Percentiles rank a stretch among this genome's conserved stretches.
These are phyloP conservation scores for Dothiorella sarmentorum DNA, from an alignment of 2,329 filamentous ascomycete genomes.

Conservation along the genomic window DNA sequence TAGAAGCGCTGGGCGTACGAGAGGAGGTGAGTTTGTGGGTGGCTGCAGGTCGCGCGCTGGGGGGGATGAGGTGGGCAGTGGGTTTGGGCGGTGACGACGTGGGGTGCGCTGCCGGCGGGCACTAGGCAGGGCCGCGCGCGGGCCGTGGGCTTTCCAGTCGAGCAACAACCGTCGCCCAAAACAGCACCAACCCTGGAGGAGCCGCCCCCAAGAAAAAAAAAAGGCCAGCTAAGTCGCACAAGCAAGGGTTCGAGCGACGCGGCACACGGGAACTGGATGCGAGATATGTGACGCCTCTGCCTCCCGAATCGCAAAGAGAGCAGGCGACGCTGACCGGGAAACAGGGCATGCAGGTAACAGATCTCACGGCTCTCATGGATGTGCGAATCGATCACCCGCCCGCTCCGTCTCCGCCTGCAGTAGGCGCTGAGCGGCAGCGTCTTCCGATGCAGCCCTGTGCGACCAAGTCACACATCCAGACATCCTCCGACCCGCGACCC, in stretches of 20 bases:
- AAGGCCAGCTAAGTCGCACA: constrained; percentile 29
- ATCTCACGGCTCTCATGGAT: constrained; percentile 9
- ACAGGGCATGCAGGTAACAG: constrained; percentile 7
- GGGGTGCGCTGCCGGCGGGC: constrained; percentile 7
- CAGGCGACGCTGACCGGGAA: constrained; percentile 7
- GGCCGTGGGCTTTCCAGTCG: background rate
- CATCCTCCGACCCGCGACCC: background rate
- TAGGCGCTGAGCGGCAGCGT: constrained; percentile 6
- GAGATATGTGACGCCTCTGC: constrained; percentile 11
- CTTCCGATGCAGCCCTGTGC: constrained; percentile 19
- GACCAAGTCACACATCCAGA: constrained; percentile 8
- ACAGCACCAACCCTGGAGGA: background rate
- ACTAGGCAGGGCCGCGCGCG: constrained; percentile 2
- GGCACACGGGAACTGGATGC: constrained; percentile 19
- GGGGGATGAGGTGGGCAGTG: background rate
- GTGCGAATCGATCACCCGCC: constrained; percentile 2
- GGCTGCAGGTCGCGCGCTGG: constrained; percentile 3
- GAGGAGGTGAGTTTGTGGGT: background rate
- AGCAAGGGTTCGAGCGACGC: constrained; percentile 30
- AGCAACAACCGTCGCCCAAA: background rate
- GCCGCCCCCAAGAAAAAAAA: too few relatives aligned
- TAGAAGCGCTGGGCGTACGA: constrained; percentile 15
- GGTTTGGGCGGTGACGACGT: constrained; percentile 17
- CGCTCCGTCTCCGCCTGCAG: constrained; percentile 6
- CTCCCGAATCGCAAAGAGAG: background rate